Evolutionary conservation across 495 filamentous ascomycete species (phyloP).

Genomic region (Daldinia vernicosa): DNA sequence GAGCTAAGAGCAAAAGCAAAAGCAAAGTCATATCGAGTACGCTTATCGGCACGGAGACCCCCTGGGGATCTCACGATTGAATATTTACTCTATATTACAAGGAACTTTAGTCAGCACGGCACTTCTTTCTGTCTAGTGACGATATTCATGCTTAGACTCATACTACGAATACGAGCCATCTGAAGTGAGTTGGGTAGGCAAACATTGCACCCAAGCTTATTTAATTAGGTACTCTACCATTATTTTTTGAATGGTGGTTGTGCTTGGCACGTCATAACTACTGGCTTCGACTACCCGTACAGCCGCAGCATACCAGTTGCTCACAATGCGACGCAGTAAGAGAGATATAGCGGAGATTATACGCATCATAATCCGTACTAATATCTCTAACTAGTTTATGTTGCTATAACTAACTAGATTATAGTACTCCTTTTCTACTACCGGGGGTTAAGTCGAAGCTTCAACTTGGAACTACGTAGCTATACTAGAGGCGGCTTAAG

Average conservation of each 20-base stretch:
- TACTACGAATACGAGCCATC: background rate
- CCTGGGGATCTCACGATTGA: slow-evolving; percentile 2
- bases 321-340: slow-evolving; percentile 14
- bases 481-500: slow-evolving; percentile 4
- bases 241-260: slow-evolving; percentile 18
- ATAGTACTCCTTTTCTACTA: background rate
- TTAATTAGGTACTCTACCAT: slow-evolving; percentile 32
- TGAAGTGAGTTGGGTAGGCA: slow-evolving; percentile 5
- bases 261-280: slow-evolving; percentile 33
- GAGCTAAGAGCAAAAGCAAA: background rate
- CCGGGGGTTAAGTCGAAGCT: background rate
- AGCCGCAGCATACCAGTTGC: slow-evolving; percentile 6
- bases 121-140: background rate
- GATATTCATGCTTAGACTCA: background rate
- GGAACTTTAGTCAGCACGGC: background rate
- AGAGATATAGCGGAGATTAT: slow-evolving; percentile 10
- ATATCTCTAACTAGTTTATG: background rate
- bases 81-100: background rate
- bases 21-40: background rate
- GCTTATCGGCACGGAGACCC: background rate
- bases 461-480: background rate
- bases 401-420: background rate
- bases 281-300: slow-evolving; percentile 18
- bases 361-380: slow-evolving; percentile 6
- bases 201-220: slow-evolving; percentile 21